Conservation (phyloP, 2,329 filamentous ascomycete species). For the Penicillium sp. region DNA sequence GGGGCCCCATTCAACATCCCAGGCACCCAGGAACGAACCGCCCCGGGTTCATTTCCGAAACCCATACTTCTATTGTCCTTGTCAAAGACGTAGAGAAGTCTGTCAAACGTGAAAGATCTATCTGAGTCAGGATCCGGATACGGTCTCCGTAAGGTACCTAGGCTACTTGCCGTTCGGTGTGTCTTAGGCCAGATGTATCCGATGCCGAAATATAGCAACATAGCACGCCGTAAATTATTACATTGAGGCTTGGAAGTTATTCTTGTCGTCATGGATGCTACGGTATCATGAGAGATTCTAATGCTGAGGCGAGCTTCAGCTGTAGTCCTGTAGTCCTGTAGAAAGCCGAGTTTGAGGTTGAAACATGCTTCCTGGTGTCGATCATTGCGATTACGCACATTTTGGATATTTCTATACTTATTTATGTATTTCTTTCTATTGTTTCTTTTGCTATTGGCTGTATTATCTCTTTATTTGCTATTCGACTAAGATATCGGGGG, state of each 20-base stretch:
- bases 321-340: not conserved
- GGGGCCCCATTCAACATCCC: conserved; percentile 1
- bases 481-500: not conserved
- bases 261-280: not conserved
- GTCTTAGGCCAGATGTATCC: not conserved
- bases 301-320: conserved; percentile 5
- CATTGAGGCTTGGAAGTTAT: not conserved
- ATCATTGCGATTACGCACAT: not conserved
- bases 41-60: not conserved
- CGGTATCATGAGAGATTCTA: conserved; percentile 1
- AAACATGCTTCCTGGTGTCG: conserved; percentile 12
- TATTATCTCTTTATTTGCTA: not conserved
- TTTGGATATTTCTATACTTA: not conserved
- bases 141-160: not conserved
- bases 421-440: not conserved
- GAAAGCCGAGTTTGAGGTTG: conserved; percentile 11
- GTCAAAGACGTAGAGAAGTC: conserved; percentile 8
- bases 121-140: conserved; percentile 17
- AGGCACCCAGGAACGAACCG: conserved; percentile 10
- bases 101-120: conserved; percentile 15
- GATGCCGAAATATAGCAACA: not conserved
- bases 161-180: not conserved
- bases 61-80: not conserved
- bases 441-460: not conserved
- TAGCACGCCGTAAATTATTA: not conserved